Percentiles rank a stretch among this genome's conserved stretches.
These are phyloP conservation scores for Fomitopsis betulina DNA, from an alignment of 1,284 basidiomycete species.

Conservation along the genomic window DNA sequence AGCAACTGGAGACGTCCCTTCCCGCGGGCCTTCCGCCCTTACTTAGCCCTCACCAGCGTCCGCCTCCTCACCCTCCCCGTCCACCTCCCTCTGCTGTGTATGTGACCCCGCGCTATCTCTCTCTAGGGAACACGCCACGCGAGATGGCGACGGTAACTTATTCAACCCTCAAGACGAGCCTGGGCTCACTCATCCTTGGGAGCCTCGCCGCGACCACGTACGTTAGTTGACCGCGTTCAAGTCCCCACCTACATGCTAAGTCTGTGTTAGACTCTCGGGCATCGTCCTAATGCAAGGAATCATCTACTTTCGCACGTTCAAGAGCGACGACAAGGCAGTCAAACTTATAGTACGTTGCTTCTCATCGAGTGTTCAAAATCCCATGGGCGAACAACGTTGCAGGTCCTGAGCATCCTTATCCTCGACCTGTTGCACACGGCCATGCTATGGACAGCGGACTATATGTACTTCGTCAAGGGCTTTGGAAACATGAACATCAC, in stretches of 20 bases:
- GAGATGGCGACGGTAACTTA: constrained; percentile 5
- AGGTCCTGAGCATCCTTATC: constrained; percentile 16
- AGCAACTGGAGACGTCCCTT: too few relatives aligned
- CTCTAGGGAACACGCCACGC: background rate
- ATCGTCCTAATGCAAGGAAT: constrained; percentile 11
- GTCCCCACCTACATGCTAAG: background rate
- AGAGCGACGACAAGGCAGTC: constrained; percentile 10
- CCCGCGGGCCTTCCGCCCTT: too few relatives aligned
- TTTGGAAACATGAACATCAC: constrained; percentile 17
- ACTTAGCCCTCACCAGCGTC: background rate
- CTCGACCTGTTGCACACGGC: constrained; percentile 21
- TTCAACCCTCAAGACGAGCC: constrained; percentile 15
- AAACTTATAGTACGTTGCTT: constrained; percentile 19
- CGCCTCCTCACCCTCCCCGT: background rate
- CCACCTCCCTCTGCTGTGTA: background rate
- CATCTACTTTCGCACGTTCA: constrained; percentile 11
- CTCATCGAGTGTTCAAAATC: background rate
- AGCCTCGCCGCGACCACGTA: constrained; percentile 19
- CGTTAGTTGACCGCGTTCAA: background rate
- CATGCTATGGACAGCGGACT: constrained; percentile 19
- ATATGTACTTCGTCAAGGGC: constrained; percentile 19
- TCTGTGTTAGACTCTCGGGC: constrained; percentile 19
- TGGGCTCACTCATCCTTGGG: constrained; percentile 19
- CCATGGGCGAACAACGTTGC: constrained; percentile 10
- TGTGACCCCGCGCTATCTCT: background rate